Conservation (phyloP, 2,329 filamentous ascomycete genomes). For the Fusarium haematococcum region DNA sequence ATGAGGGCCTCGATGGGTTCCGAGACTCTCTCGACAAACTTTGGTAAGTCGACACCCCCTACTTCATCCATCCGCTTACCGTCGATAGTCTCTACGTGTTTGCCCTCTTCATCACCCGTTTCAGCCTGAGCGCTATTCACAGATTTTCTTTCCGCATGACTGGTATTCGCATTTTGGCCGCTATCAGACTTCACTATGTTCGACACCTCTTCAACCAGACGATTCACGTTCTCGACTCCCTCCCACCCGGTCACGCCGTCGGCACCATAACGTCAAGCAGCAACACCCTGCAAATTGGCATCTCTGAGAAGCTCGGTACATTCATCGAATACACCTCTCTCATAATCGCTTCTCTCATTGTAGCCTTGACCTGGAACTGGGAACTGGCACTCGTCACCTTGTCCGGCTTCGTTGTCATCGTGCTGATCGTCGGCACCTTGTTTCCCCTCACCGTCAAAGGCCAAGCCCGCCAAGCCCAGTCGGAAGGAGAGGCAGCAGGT, state of each 20-base stretch:
- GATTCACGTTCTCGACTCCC: conserved; percentile 60
- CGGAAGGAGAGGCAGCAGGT: conserved; percentile 46
- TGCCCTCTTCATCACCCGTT: not conserved
- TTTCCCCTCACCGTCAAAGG: conserved; percentile 49
- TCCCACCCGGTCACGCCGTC: conserved; percentile 62
- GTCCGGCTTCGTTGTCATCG: conserved; percentile 57
- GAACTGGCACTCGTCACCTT: conserved; percentile 63
- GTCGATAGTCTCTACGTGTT: not conserved
- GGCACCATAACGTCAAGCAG: conserved; percentile 64
- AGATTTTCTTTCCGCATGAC: conserved; percentile 61
- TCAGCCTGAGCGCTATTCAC: not conserved
- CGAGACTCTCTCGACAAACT: not conserved
- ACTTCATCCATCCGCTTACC: not conserved
- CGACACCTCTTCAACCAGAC: conserved; percentile 61
- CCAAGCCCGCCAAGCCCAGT: conserved; percentile 50
- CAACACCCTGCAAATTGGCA: conserved; percentile 64
- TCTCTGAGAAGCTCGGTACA: conserved; percentile 63
- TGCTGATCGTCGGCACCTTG: conserved; percentile 47
- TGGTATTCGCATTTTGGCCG: conserved; percentile 62
- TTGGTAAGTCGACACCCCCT: not conserved
- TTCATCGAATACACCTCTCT: conserved; percentile 56
- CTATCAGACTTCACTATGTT: conserved; percentile 62
- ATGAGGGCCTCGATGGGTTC: not conserved
- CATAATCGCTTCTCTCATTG: conserved; percentile 58
- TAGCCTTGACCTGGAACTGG: conserved; percentile 65